Base-by-base conservation (phyloP, 2,329 filamentous ascomycete genomes). In the Escovopsis weberi region DNA sequence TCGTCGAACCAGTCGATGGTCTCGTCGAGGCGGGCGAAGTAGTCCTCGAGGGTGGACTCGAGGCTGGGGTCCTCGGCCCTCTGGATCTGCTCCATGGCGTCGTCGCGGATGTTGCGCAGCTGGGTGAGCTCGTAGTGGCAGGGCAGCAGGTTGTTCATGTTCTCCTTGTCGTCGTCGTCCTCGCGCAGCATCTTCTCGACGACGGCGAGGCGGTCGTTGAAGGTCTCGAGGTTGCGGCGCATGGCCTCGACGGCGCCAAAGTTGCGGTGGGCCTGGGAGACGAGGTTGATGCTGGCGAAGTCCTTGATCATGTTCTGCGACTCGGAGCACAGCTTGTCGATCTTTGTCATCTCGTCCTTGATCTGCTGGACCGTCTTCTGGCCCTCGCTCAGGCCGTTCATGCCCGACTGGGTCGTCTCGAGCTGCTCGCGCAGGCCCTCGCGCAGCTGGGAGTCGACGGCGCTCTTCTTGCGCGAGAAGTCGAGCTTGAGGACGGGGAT, bases 341-440 rank as follows among this genome's bases (percentile, higher is more conserved):
- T 96, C 65, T 89, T 93, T 71, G 93, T 87, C 78, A 98, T 91
- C 67, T 98, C 91, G 51, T 96, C 89, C 63, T 94, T 94, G 65
- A 95, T 95, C 54, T 83, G 77, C 58, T 85, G 82, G 33, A 98
- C 85, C 47, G 85, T 85, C 61, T 88, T 84, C 63, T 96, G 88
- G 44, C 88, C 88, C 58, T 95, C 87, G 37, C 77, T 78, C 50
- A 98, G 80, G 48, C 84, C 84, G 50, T 69, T 82, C 80, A 98
- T 94, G 60, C 91, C 91, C 51, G 83, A 76, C 66, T 96, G 89
- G 10, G 91, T 95, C 43, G 88, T 83, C 65, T 94, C 85, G 45
- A 98, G 75, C 70, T 98, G 91, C 56, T 94, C 87, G 53, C 85
- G 80, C 50, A 96, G 74, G 33, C 86, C 88, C 60, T 79, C 79